A percentile compares a stretch with the other conserved stretches of the same genome.
These are phyloP conservation scores for Neostapfia colusana DNA, from an alignment of 176 grass and related monocot species.

Conservation along the genomic window DNA sequence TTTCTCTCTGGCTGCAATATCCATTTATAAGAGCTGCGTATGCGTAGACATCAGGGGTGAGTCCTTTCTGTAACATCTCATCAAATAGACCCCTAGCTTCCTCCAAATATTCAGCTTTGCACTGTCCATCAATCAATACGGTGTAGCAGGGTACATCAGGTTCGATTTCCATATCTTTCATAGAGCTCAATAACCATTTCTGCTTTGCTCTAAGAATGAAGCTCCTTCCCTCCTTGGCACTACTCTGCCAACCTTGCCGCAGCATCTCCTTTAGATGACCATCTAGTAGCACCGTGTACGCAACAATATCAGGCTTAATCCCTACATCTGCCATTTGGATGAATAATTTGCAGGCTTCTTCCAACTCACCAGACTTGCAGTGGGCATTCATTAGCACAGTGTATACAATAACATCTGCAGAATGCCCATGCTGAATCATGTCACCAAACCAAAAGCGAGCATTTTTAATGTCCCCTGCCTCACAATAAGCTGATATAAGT, in stretches of 20 bases:
- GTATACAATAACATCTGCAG: slow-evolving; percentile 42
- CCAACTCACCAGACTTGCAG: background rate
- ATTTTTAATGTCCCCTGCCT: slow-evolving; percentile 47
- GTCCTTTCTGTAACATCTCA: background rate
- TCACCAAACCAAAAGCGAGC: slow-evolving; percentile 64
- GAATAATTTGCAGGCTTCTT: background rate
- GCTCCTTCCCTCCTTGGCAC: background rate
- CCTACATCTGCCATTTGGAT: background rate
- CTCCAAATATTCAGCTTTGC: background rate
- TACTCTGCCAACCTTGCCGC: background rate
- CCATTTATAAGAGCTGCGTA: background rate
- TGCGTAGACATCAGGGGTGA: background rate
- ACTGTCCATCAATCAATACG: background rate
- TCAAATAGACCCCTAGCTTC: background rate
- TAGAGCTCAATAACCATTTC: background rate
- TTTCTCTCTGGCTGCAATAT: background rate
- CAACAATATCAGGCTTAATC: background rate
- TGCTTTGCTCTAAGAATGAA: background rate
- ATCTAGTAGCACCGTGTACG: background rate
- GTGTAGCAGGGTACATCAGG: background rate
- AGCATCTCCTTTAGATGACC: background rate
- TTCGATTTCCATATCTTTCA: background rate
- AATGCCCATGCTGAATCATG: slow-evolving; percentile 51
- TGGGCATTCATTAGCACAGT: background rate
- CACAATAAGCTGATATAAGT: slow-evolving; percentile 64